These are phyloP conservation scores for Ophiostoma australiae DNA, from an alignment of 2,329 filamentous ascomycete species.

Conservation along the genomic window DNA sequence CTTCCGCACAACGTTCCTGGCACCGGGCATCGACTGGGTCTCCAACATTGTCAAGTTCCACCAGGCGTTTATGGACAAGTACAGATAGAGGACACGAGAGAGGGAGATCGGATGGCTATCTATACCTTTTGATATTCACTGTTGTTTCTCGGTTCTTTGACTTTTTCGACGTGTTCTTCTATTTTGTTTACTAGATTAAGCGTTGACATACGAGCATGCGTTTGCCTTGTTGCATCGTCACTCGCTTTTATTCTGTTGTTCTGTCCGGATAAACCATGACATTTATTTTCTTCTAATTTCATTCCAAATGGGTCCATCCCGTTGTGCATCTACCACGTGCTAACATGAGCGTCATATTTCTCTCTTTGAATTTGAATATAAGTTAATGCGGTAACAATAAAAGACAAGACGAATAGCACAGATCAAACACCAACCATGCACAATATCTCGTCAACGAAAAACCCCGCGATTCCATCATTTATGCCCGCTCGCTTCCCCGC, in stretches of 20 bases:
- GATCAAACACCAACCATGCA: background rate
- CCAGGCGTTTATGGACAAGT: constrained; percentile 83
- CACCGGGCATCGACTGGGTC: constrained; percentile 93
- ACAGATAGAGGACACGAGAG: constrained; percentile 38
- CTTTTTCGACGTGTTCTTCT: background rate
- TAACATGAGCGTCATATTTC: background rate
- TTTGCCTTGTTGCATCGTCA: background rate
- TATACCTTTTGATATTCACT: constrained; percentile 6
- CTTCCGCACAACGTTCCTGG: constrained; percentile 94
- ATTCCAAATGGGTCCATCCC: background rate
- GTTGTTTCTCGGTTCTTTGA: background rate
- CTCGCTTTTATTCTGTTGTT: background rate
- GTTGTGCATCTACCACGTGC: background rate
- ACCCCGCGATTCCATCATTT: constrained; percentile 27
- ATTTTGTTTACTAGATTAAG: background rate
- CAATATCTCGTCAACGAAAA: background rate
- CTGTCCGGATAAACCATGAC: background rate
- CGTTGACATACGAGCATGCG: background rate
- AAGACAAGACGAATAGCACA: background rate
- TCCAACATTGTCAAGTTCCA: constrained; percentile 85
- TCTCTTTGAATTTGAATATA: background rate
- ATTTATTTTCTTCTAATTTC: background rate
- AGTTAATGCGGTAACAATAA: background rate
- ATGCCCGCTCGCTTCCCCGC: constrained; percentile 89
- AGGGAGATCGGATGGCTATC: background rate